Evolutionary conservation across 2,329 filamentous ascomycete genomes (phyloP).

Genomic region (Seiridium unicorne): DNA sequence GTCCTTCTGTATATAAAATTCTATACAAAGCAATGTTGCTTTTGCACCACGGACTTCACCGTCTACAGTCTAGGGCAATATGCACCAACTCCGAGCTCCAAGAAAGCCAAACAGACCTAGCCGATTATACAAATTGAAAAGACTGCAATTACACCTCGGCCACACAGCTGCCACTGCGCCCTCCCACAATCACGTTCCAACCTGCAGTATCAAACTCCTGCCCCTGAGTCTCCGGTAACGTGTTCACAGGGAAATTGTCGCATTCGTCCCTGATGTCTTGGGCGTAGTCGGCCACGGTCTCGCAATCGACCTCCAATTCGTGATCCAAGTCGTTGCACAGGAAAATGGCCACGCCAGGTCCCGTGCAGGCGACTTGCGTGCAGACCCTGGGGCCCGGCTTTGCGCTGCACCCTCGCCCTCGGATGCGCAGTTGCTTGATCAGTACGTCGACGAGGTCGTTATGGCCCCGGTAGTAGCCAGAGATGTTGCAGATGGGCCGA

Average conservation of each 20-base stretch:
- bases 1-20: slow-evolving; percentile 16
- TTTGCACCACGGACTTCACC: too few relatives aligned
- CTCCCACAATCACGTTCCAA: background rate
- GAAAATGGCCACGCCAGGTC: background rate
- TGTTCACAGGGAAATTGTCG: background rate
- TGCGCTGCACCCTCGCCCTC: background rate
- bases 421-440: background rate
- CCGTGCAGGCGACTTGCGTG: background rate
- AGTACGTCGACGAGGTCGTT: background rate
- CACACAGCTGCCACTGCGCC: background rate
- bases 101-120: too few relatives aligned
- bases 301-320: background rate
- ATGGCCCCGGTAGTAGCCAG: background rate
- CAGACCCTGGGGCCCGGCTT: background rate
- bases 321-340: slow-evolving; percentile 1
- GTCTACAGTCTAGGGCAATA: too few relatives aligned
- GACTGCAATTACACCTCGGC: background rate
- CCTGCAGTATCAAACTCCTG: background rate
- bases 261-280: slow-evolving; percentile 1
- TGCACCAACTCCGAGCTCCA: too few relatives aligned
- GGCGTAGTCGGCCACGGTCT: background rate
- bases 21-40: background rate
- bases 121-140: too few relatives aligned
- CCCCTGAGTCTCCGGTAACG: background rate
- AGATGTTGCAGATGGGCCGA: background rate